A percentile compares a stretch with the other conserved stretches of the same genome.
These are phyloP conservation scores for Mallotus japonicus DNA, from an alignment of 441 rosid genomes.

Conservation along the genomic window DNA sequence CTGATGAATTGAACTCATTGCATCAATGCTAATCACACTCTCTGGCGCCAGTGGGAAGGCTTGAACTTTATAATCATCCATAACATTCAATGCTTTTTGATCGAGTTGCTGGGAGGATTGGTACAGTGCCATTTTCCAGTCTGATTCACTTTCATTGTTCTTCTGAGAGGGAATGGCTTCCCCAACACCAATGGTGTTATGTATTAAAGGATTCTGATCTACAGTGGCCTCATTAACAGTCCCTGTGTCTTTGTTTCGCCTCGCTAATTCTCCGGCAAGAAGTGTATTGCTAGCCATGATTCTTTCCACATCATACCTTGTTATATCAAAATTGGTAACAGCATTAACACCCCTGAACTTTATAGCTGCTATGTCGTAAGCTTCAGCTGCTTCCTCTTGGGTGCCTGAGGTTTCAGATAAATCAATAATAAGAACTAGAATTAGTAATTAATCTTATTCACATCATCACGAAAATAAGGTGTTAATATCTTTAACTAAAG, in stretches of 20 bases:
- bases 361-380: conserved; percentile 86
- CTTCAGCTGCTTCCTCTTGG: conserved; percentile 99
- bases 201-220: conserved; percentile 21
- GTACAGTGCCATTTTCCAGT: conserved; percentile 50
- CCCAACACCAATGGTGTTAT: conserved; percentile 8
- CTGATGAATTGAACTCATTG: conserved; percentile 27
- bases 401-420: conserved; percentile 51
- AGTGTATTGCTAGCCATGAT: conserved; percentile 88
- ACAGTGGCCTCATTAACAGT: conserved; percentile 23
- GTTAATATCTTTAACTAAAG: background rate
- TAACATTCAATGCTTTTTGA: conserved; percentile 22
- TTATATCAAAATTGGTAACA: conserved; percentile 88
- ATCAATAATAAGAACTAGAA: background rate
- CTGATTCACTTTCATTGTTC: conserved; percentile 30
- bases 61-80: conserved; percentile 31
- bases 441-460: background rate
- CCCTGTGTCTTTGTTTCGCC: conserved; percentile 54
- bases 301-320: conserved; percentile 83
- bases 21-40: conserved; percentile 35
- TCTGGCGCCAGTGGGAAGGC: conserved; percentile 39
- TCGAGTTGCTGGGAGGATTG: conserved; percentile 41
- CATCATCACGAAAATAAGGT: background rate
- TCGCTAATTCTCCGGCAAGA: conserved; percentile 79
- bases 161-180: conserved; percentile 30
- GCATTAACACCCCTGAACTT: conserved; percentile 92